A percentile compares a stretch with the other conserved stretches of the same genome.
These are phyloP conservation scores for Solanum phureja DNA, from an alignment of 257 asterid genomes.

Conservation along the genomic window DNA sequence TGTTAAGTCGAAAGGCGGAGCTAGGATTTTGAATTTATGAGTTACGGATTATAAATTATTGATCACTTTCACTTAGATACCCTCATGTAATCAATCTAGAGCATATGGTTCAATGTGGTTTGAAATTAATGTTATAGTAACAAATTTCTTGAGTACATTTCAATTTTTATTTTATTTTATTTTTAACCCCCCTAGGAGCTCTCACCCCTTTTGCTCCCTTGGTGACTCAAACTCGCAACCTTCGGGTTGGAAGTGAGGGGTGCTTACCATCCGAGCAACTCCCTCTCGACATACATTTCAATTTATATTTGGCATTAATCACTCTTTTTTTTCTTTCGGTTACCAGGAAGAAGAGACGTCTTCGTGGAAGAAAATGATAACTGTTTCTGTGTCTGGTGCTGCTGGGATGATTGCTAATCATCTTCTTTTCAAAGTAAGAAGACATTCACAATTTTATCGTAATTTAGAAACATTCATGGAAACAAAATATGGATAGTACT, in stretches of 20 bases:
- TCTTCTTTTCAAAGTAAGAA: slow-evolving; percentile 83
- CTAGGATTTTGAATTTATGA: background rate
- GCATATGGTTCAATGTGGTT: too few species aligned
- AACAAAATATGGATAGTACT: background rate
- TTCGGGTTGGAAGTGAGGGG: too few species aligned
- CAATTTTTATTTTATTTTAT: too few species aligned
- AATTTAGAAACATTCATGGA: background rate
- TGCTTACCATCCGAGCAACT: too few species aligned
- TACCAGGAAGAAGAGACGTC: slow-evolving; percentile 84
- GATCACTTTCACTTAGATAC: too few species aligned
- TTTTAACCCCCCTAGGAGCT: too few species aligned
- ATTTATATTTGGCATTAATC: background rate
- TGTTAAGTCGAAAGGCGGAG: background rate
- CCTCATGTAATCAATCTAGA: too few species aligned
- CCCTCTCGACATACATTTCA: too few species aligned
- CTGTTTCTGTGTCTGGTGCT: slow-evolving; percentile 88
- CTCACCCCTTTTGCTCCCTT: too few species aligned
- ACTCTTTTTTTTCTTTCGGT: background rate
- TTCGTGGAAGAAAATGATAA: slow-evolving; percentile 88
- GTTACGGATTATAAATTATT: too few species aligned
- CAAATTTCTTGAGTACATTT: background rate
- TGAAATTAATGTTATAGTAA: too few species aligned
- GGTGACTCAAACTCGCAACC: too few species aligned
- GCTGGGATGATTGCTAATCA: slow-evolving; percentile 98
- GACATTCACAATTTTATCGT: background rate